These are phyloP conservation scores for Trichoderma lentiforme DNA, from an alignment of 2,329 filamentous ascomycete species.

Conservation along the genomic window DNA sequence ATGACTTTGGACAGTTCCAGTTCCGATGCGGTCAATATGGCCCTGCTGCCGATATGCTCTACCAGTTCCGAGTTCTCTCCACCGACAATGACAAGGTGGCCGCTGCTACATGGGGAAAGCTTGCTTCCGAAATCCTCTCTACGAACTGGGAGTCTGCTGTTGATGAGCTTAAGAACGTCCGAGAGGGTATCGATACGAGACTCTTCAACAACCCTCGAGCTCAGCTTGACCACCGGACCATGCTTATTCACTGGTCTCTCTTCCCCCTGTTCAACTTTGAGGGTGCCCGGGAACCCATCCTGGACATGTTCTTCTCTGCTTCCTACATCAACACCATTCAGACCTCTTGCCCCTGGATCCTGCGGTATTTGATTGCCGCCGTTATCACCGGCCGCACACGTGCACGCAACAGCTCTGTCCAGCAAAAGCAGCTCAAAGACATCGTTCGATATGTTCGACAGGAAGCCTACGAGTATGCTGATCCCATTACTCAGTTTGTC, in stretches of 20 bases:
- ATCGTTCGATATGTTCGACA: constrained; percentile 92
- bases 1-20: constrained; percentile 94
- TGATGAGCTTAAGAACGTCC: constrained; percentile 86
- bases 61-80: constrained; percentile 96
- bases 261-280: constrained; percentile 99
- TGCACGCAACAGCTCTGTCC: constrained; percentile 74
- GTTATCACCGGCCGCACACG: constrained; percentile 91
- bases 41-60: constrained; percentile 86
- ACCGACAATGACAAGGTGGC: constrained; percentile 98
- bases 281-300: constrained; percentile 80
- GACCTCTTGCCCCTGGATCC: constrained; percentile 93
- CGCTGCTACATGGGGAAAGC: constrained; percentile 94
- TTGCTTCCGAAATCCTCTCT: constrained; percentile 91
- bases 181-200: constrained; percentile 88
- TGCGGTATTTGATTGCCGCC: constrained; percentile 88
- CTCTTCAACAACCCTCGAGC: constrained; percentile 95
- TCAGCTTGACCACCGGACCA: constrained; percentile 93
- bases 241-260: constrained; percentile 96
- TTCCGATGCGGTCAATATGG: constrained; percentile 96
- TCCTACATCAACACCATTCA: constrained; percentile 99
- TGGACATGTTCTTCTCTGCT: constrained; percentile 95
- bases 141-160: constrained; percentile 93
- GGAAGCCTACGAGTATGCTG: constrained; percentile 95
- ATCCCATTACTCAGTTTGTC: constrained; percentile 94
- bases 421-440: constrained; percentile 99